Conservation (phyloP, 2,329 filamentous ascomycete genomes). For the Plenodomus biglobosus region DNA sequence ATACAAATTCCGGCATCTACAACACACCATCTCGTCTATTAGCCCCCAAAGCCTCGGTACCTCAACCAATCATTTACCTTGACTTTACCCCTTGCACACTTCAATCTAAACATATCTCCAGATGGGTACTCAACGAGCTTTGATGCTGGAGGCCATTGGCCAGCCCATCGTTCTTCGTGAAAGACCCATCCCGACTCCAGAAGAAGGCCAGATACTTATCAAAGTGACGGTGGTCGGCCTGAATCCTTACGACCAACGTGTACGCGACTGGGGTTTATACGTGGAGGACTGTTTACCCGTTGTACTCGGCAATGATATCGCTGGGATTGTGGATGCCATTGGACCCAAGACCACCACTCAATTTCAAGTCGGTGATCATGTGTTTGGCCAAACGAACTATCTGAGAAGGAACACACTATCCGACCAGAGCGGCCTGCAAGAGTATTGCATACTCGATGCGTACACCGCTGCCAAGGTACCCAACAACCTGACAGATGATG, state of each 20-base stretch:
- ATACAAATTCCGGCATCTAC: too few species aligned
- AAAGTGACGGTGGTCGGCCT: constrained; percentile 42
- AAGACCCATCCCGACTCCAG: constrained; percentile 12
- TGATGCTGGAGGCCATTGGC: too few species aligned
- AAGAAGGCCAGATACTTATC: constrained; percentile 39
- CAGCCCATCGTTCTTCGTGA: neutral
- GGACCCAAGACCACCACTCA: constrained; percentile 53
- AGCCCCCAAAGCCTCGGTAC: too few species aligned
- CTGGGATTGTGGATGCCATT: constrained; percentile 51
- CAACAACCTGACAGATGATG: constrained; percentile 36
- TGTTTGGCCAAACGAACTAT: constrained; percentile 49
- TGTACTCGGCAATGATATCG: constrained; percentile 48
- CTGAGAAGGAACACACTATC: neutral
- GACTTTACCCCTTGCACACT: too few species aligned
- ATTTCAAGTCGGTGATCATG: constrained; percentile 60
- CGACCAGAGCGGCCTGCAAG: constrained; percentile 37
- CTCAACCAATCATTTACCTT: too few species aligned
- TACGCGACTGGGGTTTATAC: constrained; percentile 43
- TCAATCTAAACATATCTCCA: too few species aligned
- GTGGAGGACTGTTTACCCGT: constrained; percentile 37
- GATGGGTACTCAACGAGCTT: too few species aligned
- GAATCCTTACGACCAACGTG: constrained; percentile 47
- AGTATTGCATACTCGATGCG: constrained; percentile 44
- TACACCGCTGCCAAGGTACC: constrained; percentile 38
- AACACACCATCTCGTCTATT: too few species aligned